These are phyloP conservation scores for Pyrenopolyporus hunteri DNA, from an alignment of 495 filamentous ascomycete genomes.

Conservation along the genomic window DNA sequence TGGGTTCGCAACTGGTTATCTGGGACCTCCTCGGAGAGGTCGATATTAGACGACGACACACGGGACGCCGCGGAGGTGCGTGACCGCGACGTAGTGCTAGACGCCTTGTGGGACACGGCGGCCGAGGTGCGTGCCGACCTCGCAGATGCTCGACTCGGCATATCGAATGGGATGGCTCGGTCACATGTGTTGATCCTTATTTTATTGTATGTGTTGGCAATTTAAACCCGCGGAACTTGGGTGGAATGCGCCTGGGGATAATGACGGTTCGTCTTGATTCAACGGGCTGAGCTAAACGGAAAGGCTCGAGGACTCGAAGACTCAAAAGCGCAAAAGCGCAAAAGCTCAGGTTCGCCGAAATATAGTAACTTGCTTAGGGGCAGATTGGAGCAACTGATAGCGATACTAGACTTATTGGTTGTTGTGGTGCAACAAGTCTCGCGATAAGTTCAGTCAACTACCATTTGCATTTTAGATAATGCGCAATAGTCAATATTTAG, in stretches of 20 bases:
- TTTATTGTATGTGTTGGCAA: conserved; percentile 1
- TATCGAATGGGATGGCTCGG: conserved; percentile 41
- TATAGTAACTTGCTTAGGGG: no score
- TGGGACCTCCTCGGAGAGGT: conserved; percentile 75
- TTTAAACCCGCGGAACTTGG: neutral
- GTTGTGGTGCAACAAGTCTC: conserved; percentile 3
- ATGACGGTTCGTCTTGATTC: neutral
- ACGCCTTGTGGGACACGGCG: conserved; percentile 62
- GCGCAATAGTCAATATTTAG: neutral
- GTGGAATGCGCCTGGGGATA: neutral
- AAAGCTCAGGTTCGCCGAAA: no score
- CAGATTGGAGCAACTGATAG: neutral
- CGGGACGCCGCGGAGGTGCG: conserved; percentile 62
- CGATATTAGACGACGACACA: conserved; percentile 67
- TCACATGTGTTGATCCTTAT: conserved; percentile 13
- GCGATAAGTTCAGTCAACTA: conserved; percentile 6
- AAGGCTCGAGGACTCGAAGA: no score
- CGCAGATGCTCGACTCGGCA: conserved; percentile 66
- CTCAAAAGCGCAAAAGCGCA: no score
- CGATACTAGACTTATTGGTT: no score
- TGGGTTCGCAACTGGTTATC: conserved; percentile 74
- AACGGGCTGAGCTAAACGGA: no score
- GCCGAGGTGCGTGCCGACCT: conserved; percentile 58
- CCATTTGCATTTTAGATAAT: neutral
- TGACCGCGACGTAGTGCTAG: conserved; percentile 57